Evolutionary conservation across 345 rosid genomes (phyloP).

Genomic region (Mangifera indica): DNA sequence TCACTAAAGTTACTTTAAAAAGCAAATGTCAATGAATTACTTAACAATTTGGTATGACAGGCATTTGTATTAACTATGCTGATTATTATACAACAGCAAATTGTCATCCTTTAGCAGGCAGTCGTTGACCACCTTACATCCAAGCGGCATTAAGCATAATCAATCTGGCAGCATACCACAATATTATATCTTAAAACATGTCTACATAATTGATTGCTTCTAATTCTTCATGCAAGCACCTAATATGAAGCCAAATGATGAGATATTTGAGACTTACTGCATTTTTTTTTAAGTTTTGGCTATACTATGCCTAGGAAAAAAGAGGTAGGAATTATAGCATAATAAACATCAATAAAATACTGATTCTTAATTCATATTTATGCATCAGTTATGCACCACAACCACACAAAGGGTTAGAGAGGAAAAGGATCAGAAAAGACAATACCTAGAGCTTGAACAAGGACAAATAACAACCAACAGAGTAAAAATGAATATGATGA

Average conservation of each 20-base stretch:
- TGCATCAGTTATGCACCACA: not conserved
- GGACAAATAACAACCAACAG: not conserved
- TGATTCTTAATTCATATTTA: constrained; percentile 8
- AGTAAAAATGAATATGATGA: constrained; percentile 6
- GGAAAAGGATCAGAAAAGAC: not conserved
- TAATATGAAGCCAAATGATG: not conserved
- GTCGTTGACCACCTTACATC: not conserved
- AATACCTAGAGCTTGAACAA: constrained; percentile 1
- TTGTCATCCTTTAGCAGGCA: not conserved
- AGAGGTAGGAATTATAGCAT: not conserved
- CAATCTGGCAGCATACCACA: not conserved
- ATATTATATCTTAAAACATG: not conserved
- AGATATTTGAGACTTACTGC: not conserved
- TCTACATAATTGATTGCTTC: not conserved
- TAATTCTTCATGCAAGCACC: not conserved
- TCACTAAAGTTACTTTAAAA: not conserved
- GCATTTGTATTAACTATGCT: not conserved
- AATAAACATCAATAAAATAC: not conserved
- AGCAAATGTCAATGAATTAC: not conserved
- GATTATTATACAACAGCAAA: not conserved
- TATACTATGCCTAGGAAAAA: not conserved
- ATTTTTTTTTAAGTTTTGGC: not conserved
- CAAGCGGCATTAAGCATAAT: not conserved
- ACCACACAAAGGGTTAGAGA: not conserved
- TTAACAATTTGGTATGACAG: not conserved